These are phyloP conservation scores for Hymenoscyphus fraxineus DNA, from an alignment of 2,329 filamentous ascomycete genomes.

Conservation along the genomic window DNA sequence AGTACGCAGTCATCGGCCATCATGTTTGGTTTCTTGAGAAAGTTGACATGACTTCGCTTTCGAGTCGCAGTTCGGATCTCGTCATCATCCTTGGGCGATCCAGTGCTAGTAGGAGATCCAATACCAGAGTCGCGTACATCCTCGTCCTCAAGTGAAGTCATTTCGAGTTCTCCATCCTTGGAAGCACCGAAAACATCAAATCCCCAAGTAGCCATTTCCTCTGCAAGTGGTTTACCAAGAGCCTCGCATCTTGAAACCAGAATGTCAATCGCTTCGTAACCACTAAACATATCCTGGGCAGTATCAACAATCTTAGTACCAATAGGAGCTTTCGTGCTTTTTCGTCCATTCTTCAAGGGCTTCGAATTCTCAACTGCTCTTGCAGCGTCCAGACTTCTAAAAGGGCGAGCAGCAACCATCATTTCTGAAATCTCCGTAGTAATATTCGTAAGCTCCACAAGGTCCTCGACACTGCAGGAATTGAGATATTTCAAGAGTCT, in stretches of 20 bases:
- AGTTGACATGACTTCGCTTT: constrained; percentile 28
- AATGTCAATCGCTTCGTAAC: constrained; percentile 78
- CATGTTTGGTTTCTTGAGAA: constrained; percentile 58
- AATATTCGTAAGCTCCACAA: constrained; percentile 77
- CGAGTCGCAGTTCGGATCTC: constrained; percentile 35
- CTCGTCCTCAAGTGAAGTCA: constrained; percentile 44
- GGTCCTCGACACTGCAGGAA: constrained; percentile 66
- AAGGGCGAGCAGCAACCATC: constrained; percentile 73
- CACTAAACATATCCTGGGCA: constrained; percentile 68
- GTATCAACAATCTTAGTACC: constrained; percentile 66
- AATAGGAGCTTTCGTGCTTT: constrained; percentile 46
- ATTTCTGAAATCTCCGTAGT: constrained; percentile 65
- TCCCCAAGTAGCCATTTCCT: constrained; percentile 65
- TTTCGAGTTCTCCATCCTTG: constrained; percentile 56
- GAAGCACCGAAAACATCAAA: constrained; percentile 59
- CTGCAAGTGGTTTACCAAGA: constrained; percentile 63
- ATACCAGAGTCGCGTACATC: constrained; percentile 61
- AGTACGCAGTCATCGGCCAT: constrained; percentile 75
- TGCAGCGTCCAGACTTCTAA: constrained; percentile 61
- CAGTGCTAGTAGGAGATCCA: constrained; percentile 53
- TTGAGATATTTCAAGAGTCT: constrained; percentile 80
- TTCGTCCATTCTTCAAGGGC: constrained; percentile 47
- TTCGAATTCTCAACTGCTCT: constrained; percentile 56
- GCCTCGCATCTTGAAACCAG: constrained; percentile 73
- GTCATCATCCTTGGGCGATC: constrained; percentile 37